phyloP scores from a whole-genome alignment of 331 rosid genomes.

The Malus hybrid region DNA sequence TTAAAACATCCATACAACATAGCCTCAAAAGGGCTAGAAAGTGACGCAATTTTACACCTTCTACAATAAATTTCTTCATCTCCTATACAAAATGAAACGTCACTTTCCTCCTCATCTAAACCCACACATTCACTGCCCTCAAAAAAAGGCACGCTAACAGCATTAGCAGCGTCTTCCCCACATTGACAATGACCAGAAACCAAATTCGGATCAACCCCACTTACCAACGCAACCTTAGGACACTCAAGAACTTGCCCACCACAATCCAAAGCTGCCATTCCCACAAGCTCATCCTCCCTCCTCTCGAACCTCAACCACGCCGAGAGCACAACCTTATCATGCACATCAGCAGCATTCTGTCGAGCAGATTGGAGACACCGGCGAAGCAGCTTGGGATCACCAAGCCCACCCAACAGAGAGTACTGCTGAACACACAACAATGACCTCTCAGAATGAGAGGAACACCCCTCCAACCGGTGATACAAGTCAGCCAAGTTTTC shows the following conservation, averaged over 20 bases:
- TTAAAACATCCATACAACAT: slow-evolving; percentile 67
- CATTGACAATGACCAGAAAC: slow-evolving; percentile 42
- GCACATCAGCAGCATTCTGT: slow-evolving; percentile 50
- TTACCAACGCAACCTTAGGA: slow-evolving; percentile 55
- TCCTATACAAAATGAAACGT: slow-evolving; percentile 54
- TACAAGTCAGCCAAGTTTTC: slow-evolving; percentile 56
- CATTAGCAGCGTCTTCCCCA: slow-evolving; percentile 23
- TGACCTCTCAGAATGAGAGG: slow-evolving; percentile 38
- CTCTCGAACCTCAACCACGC: slow-evolving; percentile 77
- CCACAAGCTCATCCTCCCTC: slow-evolving; percentile 74
- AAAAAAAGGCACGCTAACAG: background rate
- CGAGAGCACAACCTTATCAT: slow-evolving; percentile 63
- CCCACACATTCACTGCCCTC: slow-evolving; percentile 15
- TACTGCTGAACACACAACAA: slow-evolving; percentile 48
- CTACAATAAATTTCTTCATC: slow-evolving; percentile 50
- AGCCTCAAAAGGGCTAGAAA: slow-evolving; percentile 58
- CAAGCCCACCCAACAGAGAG: slow-evolving; percentile 52
- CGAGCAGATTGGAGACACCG: slow-evolving; percentile 58
- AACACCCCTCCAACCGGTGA: slow-evolving; percentile 34
- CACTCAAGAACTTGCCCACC: slow-evolving; percentile 62
- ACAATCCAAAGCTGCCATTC: slow-evolving; percentile 50
- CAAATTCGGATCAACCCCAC: slow-evolving; percentile 37
- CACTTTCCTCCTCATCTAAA: slow-evolving; percentile 37
- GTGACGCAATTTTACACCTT: slow-evolving; percentile 45
- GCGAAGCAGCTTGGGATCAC: slow-evolving; percentile 64